These are phyloP conservation scores for Hymenoscyphus infarciens DNA, from an alignment of 2,329 filamentous ascomycete genomes.

Conservation along the genomic window DNA sequence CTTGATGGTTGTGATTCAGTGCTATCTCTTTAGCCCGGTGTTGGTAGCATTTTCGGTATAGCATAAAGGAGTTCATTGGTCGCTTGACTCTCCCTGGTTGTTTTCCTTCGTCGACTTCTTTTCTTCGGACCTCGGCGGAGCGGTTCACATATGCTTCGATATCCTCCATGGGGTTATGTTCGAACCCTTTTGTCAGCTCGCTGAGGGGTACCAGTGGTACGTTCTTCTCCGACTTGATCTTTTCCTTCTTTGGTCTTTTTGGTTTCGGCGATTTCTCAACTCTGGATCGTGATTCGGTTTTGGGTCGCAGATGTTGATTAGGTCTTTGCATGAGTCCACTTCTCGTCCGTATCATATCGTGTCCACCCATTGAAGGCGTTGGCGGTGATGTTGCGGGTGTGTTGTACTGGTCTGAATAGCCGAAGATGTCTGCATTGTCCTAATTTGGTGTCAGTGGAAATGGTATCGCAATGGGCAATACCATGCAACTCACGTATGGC, in stretches of 20 bases:
- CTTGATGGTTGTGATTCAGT: slow-evolving; percentile 85
- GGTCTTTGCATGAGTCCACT: slow-evolving; percentile 28
- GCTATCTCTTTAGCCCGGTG: slow-evolving; percentile 80
- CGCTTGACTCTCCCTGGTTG: slow-evolving; percentile 75
- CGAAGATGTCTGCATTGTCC: slow-evolving; percentile 25
- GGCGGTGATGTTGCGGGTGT: slow-evolving; percentile 53
- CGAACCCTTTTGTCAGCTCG: slow-evolving; percentile 61
- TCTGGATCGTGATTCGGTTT: slow-evolving; percentile 29
- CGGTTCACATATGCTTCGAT: slow-evolving; percentile 79
- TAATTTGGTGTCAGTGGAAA: slow-evolving; percentile 22
- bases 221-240: slow-evolving; percentile 42
- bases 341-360: slow-evolving; percentile 31
- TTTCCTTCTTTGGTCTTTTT: slow-evolving; percentile 38
- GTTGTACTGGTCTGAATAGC: slow-evolving; percentile 41
- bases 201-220: slow-evolving; percentile 66
- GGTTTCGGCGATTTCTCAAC: slow-evolving; percentile 33
- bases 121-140: slow-evolving; percentile 58
- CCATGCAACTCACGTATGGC: slow-evolving; percentile 28
- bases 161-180: slow-evolving; percentile 63
- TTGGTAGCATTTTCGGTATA: slow-evolving; percentile 91
- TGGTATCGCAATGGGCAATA: not conserved
- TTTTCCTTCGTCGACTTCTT: slow-evolving; percentile 67
- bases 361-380: slow-evolving; percentile 37
- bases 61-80: slow-evolving; percentile 97
- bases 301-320: slow-evolving; percentile 28